Evolutionary conservation across 2,329 filamentous ascomycete species (phyloP).

Genomic region (Xylariaceae sp.): DNA sequence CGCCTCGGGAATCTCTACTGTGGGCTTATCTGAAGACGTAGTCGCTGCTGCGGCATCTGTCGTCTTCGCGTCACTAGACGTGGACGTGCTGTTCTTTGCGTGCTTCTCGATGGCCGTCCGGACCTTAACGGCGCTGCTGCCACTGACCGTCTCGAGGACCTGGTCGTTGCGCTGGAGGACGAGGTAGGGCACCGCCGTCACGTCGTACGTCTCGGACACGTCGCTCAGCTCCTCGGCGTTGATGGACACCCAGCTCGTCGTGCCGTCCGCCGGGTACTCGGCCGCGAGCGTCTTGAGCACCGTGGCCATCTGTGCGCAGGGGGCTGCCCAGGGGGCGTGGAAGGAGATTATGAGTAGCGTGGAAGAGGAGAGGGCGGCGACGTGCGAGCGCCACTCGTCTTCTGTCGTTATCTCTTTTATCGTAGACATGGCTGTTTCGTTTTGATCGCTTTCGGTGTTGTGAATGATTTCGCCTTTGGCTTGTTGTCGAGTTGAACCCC

Average conservation of each 20-base stretch:
- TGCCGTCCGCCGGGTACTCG: slow-evolving; percentile 66
- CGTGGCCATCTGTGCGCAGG: slow-evolving; percentile 88
- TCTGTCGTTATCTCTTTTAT: slow-evolving; percentile 73
- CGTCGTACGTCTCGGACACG: slow-evolving; percentile 86
- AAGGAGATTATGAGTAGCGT: slow-evolving; percentile 85
- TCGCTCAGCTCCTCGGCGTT: slow-evolving; percentile 94
- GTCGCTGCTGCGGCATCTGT: slow-evolving; percentile 25
- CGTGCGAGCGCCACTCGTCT: slow-evolving; percentile 64
- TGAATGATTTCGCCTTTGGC: no score
- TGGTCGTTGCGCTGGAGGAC: slow-evolving; percentile 72
- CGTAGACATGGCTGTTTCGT: slow-evolving; percentile 54
- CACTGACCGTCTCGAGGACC: slow-evolving; percentile 79
- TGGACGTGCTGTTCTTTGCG: slow-evolving; percentile 44
- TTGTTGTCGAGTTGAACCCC: no score
- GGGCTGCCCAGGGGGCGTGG: slow-evolving; percentile 93
- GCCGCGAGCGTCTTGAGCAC: slow-evolving; percentile 80
- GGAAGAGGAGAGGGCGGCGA: slow-evolving; percentile 59
- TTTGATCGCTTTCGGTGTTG: not conserved
- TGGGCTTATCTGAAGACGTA: no score
- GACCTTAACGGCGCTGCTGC: slow-evolving; percentile 82
- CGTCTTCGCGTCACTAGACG: slow-evolving; percentile 34
- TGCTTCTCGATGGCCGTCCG: slow-evolving; percentile 80
- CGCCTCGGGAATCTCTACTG: slow-evolving; percentile 28
- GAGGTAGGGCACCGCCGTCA: slow-evolving; percentile 89
- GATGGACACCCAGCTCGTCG: slow-evolving; percentile 78